Conservation (phyloP, 129 eudicot genomes). For the Tanacetum coccineum region DNA sequence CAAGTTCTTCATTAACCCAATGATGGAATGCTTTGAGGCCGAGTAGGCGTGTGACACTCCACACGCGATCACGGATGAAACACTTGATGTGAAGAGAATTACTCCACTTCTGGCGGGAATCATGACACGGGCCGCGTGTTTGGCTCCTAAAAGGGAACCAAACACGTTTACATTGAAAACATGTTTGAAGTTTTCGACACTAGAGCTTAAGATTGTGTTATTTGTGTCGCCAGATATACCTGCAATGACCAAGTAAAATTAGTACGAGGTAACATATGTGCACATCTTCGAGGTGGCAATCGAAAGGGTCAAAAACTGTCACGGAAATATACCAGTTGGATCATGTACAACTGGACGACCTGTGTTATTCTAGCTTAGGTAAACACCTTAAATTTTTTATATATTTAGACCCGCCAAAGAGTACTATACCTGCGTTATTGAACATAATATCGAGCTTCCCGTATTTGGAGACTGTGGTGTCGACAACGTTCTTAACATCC, state of each 20-base stretch:
- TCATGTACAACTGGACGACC: no score
- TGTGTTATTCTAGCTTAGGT: no score
- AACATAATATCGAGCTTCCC: conserved; percentile 5
- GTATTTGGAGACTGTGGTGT: background rate
- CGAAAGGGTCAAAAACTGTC: no score
- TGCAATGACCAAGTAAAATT: background rate
- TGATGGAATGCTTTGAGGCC: conserved; percentile 51
- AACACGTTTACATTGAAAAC: background rate
- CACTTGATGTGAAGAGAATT: background rate
- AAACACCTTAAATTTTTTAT: no score
- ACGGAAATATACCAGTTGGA: no score
- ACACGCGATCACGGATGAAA: conserved; percentile 21
- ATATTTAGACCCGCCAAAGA: background rate
- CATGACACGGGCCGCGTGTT: background rate
- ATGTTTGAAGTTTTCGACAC: background rate
- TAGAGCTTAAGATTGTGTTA: background rate
- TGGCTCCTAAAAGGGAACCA: conserved; percentile 1
- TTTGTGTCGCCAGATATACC: background rate
- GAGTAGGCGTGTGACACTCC: conserved; percentile 45
- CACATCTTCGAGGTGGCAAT: no score
- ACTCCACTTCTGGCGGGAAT: background rate
- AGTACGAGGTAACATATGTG: background rate
- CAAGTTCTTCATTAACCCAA: conserved; percentile 50
- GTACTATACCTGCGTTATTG: conserved; percentile 12
- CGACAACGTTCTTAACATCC: background rate